Conservation (phyloP, 2,329 filamentous ascomycete genomes). For the Pyrenophora seminiperda region DNA sequence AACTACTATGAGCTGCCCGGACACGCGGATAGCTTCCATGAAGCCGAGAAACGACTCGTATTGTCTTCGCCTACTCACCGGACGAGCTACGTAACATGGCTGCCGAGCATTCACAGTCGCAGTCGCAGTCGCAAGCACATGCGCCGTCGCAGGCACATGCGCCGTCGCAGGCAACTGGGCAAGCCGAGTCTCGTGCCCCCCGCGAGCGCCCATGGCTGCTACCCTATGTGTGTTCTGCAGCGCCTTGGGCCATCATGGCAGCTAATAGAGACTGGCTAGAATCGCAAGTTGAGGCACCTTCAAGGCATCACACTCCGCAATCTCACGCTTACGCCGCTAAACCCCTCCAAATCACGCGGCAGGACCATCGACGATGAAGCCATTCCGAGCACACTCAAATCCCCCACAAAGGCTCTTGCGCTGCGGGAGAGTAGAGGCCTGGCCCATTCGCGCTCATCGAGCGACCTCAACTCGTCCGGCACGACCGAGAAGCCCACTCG, state of each 20-base stretch:
- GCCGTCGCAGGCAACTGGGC: conserved; percentile 14
- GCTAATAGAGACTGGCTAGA: conserved; percentile 56
- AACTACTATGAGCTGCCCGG: conserved; percentile 21
- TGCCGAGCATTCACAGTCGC: conserved; percentile 10
- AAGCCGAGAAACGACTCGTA: conserved; percentile 1
- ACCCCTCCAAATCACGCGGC: conserved; percentile 54
- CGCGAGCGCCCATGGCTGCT: conserved; percentile 48
- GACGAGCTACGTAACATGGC: conserved; percentile 34
- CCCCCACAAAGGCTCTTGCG: conserved; percentile 68
- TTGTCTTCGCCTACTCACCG: not conserved
- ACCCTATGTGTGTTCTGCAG: conserved; percentile 37
- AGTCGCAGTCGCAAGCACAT: conserved; percentile 7
- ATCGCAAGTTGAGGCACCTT: conserved; percentile 86
- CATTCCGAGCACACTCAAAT: conserved; percentile 68
- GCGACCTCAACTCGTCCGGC: conserved; percentile 52
- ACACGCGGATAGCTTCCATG: conserved; percentile 11
- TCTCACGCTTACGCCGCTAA: conserved; percentile 67
- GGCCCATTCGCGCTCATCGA: conserved; percentile 65
- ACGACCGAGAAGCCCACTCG: conserved; percentile 31
- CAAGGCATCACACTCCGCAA: conserved; percentile 87
- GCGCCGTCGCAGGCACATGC: conserved; percentile 2
- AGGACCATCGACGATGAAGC: conserved; percentile 78
- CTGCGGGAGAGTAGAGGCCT: conserved; percentile 56
- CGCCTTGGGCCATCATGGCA: not conserved
- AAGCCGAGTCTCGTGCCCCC: conserved; percentile 21